phyloP scores from a whole-genome alignment of 208 protist species.

The Strigomonas galati region DNA sequence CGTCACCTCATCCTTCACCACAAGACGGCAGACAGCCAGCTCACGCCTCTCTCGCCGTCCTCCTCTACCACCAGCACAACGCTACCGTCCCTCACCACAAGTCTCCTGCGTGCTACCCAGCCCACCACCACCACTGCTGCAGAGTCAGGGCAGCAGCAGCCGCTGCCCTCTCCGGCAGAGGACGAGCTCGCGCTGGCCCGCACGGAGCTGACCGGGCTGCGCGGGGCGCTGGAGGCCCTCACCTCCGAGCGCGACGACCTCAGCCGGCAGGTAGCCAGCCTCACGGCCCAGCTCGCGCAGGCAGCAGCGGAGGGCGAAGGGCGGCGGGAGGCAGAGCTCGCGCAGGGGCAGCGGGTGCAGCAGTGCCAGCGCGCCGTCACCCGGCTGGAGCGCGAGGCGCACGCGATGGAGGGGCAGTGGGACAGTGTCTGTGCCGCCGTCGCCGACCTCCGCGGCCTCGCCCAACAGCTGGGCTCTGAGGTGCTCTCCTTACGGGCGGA shows the following conservation, averaged over 20 bases:
- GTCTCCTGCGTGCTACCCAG: too few species aligned
- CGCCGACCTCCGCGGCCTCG: conserved; percentile 28
- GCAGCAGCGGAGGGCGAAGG: not conserved
- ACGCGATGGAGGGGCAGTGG: conserved; percentile 21
- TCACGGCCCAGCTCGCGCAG: not conserved
- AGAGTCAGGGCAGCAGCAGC: too few species aligned
- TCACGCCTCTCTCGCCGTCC: too few species aligned
- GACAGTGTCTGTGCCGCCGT: conserved; percentile 16
- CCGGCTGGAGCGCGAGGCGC: conserved; percentile 18
- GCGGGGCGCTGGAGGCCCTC: not conserved
- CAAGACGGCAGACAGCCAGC: too few species aligned
- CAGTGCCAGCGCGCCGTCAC: not conserved
- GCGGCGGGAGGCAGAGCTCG: not conserved
- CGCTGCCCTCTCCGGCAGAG: not conserved
- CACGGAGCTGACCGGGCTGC: not conserved
- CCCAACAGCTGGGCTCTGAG: conserved; percentile 19
- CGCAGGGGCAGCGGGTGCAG: too few species aligned
- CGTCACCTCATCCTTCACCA: too few species aligned
- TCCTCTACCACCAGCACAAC: too few species aligned
- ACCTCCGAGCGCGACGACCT: not conserved
- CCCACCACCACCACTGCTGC: too few species aligned
- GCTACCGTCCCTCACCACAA: too few species aligned
- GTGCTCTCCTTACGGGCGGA: conserved; percentile 12
- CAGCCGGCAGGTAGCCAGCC: not conserved
- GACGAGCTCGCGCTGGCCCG: not conserved